These are phyloP conservation scores for Tolypocladium paradoxum DNA, from an alignment of 2,329 filamentous ascomycete species.

Conservation along the genomic window DNA sequence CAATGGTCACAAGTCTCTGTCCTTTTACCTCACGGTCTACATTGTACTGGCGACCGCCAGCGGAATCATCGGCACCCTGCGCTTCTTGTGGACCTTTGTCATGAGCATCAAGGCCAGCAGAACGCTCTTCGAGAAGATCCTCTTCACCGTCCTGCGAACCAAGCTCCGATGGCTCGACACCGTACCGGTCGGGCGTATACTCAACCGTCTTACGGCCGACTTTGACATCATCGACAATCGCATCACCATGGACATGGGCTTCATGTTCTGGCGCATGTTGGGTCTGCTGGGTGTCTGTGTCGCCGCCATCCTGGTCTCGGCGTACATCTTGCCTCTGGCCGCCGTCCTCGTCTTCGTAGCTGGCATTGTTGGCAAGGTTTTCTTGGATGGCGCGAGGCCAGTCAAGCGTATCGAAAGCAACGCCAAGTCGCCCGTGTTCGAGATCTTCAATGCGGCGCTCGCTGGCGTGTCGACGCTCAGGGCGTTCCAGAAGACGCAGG, in stretches of 20 bases:
- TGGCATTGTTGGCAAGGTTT: constrained; percentile 47
- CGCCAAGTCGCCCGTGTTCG: constrained; percentile 68
- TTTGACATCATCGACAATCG: constrained; percentile 64
- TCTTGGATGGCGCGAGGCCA: constrained; percentile 61
- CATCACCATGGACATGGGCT: constrained; percentile 51
- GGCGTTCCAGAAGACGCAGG: constrained; percentile 57
- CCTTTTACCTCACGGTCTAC: constrained; percentile 61
- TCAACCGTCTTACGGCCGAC: constrained; percentile 71
- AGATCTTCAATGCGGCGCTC: constrained; percentile 65
- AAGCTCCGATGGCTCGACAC: constrained; percentile 75
- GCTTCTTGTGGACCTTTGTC: constrained; percentile 52
- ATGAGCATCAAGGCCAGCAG: constrained; percentile 61
- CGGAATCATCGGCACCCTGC: constrained; percentile 48
- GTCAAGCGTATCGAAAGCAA: constrained; percentile 69
- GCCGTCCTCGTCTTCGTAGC: constrained; percentile 45
- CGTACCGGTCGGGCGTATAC: constrained; percentile 62
- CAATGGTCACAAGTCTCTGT: constrained; percentile 27
- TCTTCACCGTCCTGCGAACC: constrained; percentile 56
- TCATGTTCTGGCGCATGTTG: constrained; percentile 49
- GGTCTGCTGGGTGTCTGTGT: constrained; percentile 54
- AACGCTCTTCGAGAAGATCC: constrained; percentile 54
- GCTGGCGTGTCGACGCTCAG: constrained; percentile 66
- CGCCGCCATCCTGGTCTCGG: constrained; percentile 58
- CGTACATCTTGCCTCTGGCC: constrained; percentile 53
- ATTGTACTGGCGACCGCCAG: constrained; percentile 45